Evolutionary conservation across 2,329 filamentous ascomycete genomes (phyloP).

Genomic region (Macroventuria anomochaeta): DNA sequence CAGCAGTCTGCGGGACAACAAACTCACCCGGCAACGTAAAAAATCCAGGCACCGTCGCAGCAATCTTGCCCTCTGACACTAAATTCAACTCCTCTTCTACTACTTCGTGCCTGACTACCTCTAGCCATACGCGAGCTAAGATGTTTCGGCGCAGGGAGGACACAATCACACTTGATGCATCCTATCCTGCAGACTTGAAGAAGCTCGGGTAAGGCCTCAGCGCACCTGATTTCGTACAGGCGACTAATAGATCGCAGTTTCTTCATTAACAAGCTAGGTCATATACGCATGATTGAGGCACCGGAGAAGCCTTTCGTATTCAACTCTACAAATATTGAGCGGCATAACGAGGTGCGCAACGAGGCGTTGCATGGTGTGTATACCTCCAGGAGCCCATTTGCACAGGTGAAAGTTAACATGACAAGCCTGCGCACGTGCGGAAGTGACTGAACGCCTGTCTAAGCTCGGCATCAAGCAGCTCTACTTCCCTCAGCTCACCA

Average conservation of each 20-base stretch:
- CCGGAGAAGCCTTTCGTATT: conserved; percentile 76
- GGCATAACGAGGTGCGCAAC: conserved; percentile 77
- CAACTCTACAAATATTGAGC: conserved; percentile 73
- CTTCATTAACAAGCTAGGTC: conserved; percentile 76
- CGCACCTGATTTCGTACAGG: not conserved
- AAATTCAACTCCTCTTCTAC: not conserved
- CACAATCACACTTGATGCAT: conserved; percentile 70
- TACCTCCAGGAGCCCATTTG: not conserved
- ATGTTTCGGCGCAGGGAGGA: conserved; percentile 80
- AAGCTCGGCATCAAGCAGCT: conserved; percentile 65
- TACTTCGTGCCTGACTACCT: not conserved
- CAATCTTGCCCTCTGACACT: too few species aligned
- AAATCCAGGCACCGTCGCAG: too few species aligned
- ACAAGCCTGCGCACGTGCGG: conserved; percentile 66
- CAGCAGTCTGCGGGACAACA: not conserved
- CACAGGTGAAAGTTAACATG: conserved; percentile 13
- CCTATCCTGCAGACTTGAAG: conserved; percentile 69
- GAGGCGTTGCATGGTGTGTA: conserved; percentile 71
- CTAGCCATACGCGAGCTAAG: not conserved
- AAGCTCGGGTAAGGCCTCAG: conserved; percentile 69
- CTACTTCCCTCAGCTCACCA: conserved; percentile 65
- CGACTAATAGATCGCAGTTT: conserved; percentile 61
- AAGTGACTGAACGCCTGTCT: conserved; percentile 68
- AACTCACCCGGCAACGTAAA: not conserved
- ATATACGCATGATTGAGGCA: conserved; percentile 73